These are phyloP conservation scores for Protomyces gravidus DNA, from an alignment of 1,139 yeast genomes.

Conservation along the genomic window DNA sequence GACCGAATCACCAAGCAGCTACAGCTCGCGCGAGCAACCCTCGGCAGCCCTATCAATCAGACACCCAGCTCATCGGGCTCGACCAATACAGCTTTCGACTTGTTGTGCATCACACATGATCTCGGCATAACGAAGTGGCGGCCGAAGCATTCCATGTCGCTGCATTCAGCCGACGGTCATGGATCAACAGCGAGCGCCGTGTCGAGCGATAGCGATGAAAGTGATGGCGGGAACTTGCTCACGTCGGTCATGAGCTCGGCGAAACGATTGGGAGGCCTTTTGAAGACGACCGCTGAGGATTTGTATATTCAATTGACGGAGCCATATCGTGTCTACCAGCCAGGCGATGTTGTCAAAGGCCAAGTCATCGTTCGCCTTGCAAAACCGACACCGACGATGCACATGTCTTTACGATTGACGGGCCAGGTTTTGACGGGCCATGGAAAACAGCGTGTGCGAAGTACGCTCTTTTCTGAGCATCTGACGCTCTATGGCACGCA, in stretches of 20 bases:
- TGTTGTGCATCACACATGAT: no score
- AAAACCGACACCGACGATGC: slow-evolving; percentile 36
- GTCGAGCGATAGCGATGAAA: neutral
- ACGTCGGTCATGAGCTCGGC: neutral
- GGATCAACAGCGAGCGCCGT: neutral
- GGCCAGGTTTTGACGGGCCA: slow-evolving; percentile 41
- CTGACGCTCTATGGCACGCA: slow-evolving; percentile 9
- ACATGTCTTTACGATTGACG: slow-evolving; percentile 37
- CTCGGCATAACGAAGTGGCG: no score
- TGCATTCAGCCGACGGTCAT: no score
- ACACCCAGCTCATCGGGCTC: no score
- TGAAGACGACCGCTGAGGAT: slow-evolving; percentile 42
- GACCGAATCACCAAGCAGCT: no score
- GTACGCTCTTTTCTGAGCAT: slow-evolving; percentile 2
- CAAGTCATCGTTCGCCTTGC: slow-evolving; percentile 39
- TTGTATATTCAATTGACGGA: slow-evolving; percentile 66
- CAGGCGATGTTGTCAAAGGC: slow-evolving; percentile 59
- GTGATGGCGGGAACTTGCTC: neutral
- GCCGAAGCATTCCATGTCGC: no score
- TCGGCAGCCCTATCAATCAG: no score
- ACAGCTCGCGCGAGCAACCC: no score
- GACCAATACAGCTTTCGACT: no score
- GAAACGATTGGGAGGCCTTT: neutral
- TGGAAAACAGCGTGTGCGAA: slow-evolving; percentile 8
- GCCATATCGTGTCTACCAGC: slow-evolving; percentile 65